Percentiles rank a stretch among this genome's conserved stretches.
Evolutionary conservation across 1,284 basidiomycete genomes (phyloP).

Genomic region (Malassezia pachydermatis): DNA sequence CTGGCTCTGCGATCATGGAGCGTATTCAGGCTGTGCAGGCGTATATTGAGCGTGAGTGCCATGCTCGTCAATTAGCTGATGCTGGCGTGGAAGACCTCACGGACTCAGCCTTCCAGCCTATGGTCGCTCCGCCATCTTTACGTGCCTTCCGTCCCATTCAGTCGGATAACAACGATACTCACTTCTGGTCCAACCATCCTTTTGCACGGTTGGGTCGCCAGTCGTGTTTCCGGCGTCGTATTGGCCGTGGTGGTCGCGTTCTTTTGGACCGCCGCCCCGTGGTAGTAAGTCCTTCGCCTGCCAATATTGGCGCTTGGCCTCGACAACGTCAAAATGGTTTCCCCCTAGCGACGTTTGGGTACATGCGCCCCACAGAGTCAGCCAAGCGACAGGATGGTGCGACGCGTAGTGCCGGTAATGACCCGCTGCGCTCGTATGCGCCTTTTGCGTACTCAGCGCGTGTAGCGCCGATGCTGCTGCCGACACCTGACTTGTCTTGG

Average conservation of each 20-base stretch:
- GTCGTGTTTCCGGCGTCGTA: slow-evolving; percentile 42
- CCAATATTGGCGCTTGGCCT: slow-evolving; percentile 40
- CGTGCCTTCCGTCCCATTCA: slow-evolving; percentile 43
- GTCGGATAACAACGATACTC: slow-evolving; percentile 23
- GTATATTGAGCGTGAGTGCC: slow-evolving; percentile 43
- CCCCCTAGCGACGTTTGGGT: slow-evolving; percentile 1
- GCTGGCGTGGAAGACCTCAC: slow-evolving; percentile 43
- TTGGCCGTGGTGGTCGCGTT: slow-evolving; percentile 44
- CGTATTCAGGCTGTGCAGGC: slow-evolving; percentile 39
- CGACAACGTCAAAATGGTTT: slow-evolving; percentile 7
- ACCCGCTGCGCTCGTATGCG: slow-evolving; percentile 4
- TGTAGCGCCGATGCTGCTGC: slow-evolving; percentile 8
- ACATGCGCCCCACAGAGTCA: neutral
- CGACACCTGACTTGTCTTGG: slow-evolving; percentile 12
- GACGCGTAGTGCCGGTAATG: neutral
- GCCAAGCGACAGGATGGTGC: neutral
- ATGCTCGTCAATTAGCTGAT: slow-evolving; percentile 33
- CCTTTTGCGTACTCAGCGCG: slow-evolving; percentile 10
- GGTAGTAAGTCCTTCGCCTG: slow-evolving; percentile 39
- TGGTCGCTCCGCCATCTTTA: slow-evolving; percentile 26
- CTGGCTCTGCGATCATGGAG: slow-evolving; percentile 40
- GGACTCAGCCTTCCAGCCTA: slow-evolving; percentile 41
- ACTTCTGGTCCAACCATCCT: slow-evolving; percentile 19
- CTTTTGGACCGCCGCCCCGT: slow-evolving; percentile 41
- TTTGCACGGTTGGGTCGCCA: slow-evolving; percentile 35